These are phyloP conservation scores for Phoma sp. DNA, from an alignment of 2,329 filamentous ascomycete species.

Conservation along the genomic window DNA sequence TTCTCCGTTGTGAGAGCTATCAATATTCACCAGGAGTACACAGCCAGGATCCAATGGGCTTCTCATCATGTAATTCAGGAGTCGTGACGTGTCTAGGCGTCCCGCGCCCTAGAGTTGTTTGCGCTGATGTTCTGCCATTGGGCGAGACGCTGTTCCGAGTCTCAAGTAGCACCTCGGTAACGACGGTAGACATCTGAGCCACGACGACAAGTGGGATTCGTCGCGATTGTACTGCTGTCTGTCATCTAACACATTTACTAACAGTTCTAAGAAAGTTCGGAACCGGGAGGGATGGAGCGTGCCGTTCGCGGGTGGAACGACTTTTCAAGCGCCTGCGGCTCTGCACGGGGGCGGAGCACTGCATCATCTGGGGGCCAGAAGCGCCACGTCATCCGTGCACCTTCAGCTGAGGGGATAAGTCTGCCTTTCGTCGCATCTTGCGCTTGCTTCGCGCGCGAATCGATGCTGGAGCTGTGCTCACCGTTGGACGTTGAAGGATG, in stretches of 20 bases:
- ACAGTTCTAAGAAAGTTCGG: constrained; percentile 3
- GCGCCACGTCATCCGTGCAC: constrained; percentile 31
- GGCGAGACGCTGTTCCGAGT: constrained; percentile 2
- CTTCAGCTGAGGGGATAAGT: constrained; percentile 11
- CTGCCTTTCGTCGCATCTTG: constrained; percentile 18
- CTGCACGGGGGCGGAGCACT: constrained; percentile 30
- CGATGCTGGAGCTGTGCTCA: constrained; percentile 12
- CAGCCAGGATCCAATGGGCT: constrained; percentile 35
- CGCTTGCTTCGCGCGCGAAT: constrained; percentile 18
- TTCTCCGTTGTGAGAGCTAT: background rate
- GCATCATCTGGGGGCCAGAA: constrained; percentile 27
- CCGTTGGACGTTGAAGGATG: background rate
- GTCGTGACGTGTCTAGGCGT: constrained; percentile 7
- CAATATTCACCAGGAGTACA: constrained; percentile 34
- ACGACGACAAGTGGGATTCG: background rate
- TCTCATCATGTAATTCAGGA: background rate
- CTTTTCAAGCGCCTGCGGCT: constrained; percentile 30
- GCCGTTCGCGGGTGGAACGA: constrained; percentile 15
- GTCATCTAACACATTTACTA: background rate
- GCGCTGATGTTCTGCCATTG: background rate
- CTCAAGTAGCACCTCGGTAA: constrained; percentile 6
- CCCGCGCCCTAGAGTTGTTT: constrained; percentile 2
- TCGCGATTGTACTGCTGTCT: background rate
- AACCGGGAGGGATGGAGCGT: constrained; percentile 14
- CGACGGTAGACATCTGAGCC: constrained; percentile 9